phyloP scores from a whole-genome alignment of 805 yeast genomes.

The Lachancea sp. region DNA sequence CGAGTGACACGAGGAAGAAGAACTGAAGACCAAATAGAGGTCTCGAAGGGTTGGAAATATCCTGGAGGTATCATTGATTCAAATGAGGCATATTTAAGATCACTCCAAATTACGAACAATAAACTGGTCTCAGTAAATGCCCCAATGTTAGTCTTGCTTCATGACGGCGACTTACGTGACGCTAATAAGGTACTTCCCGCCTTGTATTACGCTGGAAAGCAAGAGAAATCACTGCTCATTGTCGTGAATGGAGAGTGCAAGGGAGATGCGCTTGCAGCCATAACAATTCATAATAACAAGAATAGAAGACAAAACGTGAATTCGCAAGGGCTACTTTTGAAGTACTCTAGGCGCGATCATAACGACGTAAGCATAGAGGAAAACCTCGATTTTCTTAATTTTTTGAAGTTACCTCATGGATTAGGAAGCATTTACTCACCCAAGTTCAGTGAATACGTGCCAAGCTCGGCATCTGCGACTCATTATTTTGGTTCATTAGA shows the following conservation, averaged over 20 bases:
- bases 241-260: conserved; percentile 25
- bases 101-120: conserved; percentile 21
- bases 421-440: conserved; percentile 26
- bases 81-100: conserved; percentile 28
- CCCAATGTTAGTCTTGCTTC: conserved; percentile 21
- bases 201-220: conserved; percentile 22
- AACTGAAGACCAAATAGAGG: conserved; percentile 23
- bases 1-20: conserved; percentile 26
- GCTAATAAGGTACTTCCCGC: conserved; percentile 26
- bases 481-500: conserved; percentile 26
- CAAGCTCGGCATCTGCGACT: conserved; percentile 28
- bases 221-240: conserved; percentile 21
- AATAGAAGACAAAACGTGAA: conserved; percentile 20
- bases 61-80: conserved; percentile 24
- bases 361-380: conserved; percentile 19
- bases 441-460: conserved; percentile 24
- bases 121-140: conserved; percentile 23
- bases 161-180: conserved; percentile 28
- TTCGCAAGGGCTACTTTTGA: conserved; percentile 19
- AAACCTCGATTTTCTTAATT: conserved; percentile 22
- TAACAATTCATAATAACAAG: conserved; percentile 30
- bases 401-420: conserved; percentile 26
- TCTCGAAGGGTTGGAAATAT: conserved; percentile 31
- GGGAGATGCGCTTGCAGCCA: conserved; percentile 29
- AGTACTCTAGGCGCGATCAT: conserved; percentile 19